Base-by-base conservation (phyloP, 169 alveolate genomes). In the Plasmodium malariae region DNA sequence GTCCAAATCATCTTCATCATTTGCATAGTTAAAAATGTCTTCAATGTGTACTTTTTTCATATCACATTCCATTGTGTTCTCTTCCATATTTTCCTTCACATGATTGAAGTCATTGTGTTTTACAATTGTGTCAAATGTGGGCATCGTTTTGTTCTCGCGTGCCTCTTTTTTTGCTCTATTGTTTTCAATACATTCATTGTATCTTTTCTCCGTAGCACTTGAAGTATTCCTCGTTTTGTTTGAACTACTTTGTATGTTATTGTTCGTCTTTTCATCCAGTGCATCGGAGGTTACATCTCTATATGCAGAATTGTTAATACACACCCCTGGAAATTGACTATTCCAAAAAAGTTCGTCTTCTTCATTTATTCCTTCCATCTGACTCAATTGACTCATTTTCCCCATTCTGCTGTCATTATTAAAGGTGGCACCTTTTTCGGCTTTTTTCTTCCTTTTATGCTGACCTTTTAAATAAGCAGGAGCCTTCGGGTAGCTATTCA, bases 1-100 rank as follows among this genome's bases (percentile, higher is more conserved):
- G 30, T 83, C 91, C 0, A 83, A 34, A 9, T 83, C 83, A 34
- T 65, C 60, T 49, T 83, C 91, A 83, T 83, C 91, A n/a, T n/a
- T n/a, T 51, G 68, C 28, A 71, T 67, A 83, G 67, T 83, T 83
- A 67, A 83, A 55, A 34, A 83, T 24, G 36, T 83, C 83, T n/a
- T 83, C 91, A 3, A 83, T 83, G 60, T 83, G 67, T 24, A 83
- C 17, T 19, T 65, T 49, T 83, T 83, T 83, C 59, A 40, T 21
- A 19, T 9, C 55, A 49, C 48, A 7, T 3, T 80, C 90, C n/a
- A 48, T 57, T 21, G 2, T 0, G 24, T 11, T 36, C 17, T 76
- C 30, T 78, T 30, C 26, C 9, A 62, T 26, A 17, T 48, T 68
- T 32, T 37, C 45, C 5, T 19, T 6, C 4, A 26, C 68, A 63